A percentile compares a stretch with the other conserved stretches of the same genome.
Evolutionary conservation across 1,284 basidiomycete genomes (phyloP).

Genomic region (Boletus smithii): DNA sequence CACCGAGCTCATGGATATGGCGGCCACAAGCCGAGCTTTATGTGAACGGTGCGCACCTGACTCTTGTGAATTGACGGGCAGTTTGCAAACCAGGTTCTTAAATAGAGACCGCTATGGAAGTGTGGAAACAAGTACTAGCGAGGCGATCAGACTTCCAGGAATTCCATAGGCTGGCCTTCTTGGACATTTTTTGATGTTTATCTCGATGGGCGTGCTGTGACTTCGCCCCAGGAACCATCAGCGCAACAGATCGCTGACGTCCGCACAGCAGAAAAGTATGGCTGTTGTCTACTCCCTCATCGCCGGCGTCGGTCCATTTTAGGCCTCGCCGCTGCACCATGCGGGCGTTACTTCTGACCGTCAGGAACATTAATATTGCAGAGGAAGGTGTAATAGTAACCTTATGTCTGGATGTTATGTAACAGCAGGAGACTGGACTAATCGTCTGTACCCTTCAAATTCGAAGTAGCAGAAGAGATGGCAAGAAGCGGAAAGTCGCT

Average conservation of each 20-base stretch:
- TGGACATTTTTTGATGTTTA: slow-evolving; percentile 15
- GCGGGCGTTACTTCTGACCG: slow-evolving; percentile 7
- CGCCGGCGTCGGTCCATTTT: not conserved
- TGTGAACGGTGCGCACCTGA: slow-evolving; percentile 5
- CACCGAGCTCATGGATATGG: slow-evolving; percentile 14
- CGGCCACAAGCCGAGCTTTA: not conserved
- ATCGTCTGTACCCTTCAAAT: slow-evolving; percentile 6
- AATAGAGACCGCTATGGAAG: slow-evolving; percentile 2
- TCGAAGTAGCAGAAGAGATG: slow-evolving; percentile 17
- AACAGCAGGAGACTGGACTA: slow-evolving; percentile 15
- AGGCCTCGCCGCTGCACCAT: not conserved
- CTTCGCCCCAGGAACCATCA: slow-evolving; percentile 26
- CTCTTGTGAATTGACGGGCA: too few species aligned
- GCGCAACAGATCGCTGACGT: slow-evolving; percentile 13
- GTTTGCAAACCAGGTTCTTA: too few species aligned
- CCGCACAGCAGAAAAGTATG: not conserved
- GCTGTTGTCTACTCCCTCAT: not conserved
- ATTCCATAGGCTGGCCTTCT: slow-evolving; percentile 15
- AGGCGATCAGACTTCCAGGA: slow-evolving; percentile 20
- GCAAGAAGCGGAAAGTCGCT: slow-evolving; percentile 21
- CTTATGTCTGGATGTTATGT: slow-evolving; percentile 27
- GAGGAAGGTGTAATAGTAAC: slow-evolving; percentile 24
- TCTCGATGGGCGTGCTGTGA: slow-evolving; percentile 13
- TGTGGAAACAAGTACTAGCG: slow-evolving; percentile 1
- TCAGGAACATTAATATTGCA: slow-evolving; percentile 10